Evolutionary conservation across 805 yeast species (phyloP), one percentile per base, ranked within the genome.

Genomic region (Hanseniaspora taiwanica): DNA sequence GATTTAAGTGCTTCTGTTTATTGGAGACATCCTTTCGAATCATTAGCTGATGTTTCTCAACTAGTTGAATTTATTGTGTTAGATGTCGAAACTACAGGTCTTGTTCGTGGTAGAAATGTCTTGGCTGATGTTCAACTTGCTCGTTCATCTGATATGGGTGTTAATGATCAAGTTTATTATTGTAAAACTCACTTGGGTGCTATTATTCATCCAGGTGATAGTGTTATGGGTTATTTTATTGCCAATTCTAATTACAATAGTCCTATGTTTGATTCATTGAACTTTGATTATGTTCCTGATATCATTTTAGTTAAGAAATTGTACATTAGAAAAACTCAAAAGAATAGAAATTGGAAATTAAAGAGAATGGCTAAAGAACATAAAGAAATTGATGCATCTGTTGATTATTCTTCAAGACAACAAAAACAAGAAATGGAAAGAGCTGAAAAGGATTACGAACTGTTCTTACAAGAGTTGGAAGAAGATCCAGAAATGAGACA

Each of bases 361-460:
- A 82, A 83, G 78, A 81, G 97, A 71, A 87, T 89, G 96, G 97
- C 97, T 29, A 82, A 72, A 56, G 97, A 91, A 64, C 94, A 87
- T 65, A 74, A 76, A 49, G 96, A 87, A 51, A 76, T 84, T 48
- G 86, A 78, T 35, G 93, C 91, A 43, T 69, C 75, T 48, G 77
- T 74, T 49, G 74, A 69, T 43, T 59, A 58, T 47, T 66, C 62
- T 45, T 68, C 75, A 2, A 80, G 86, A 64, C 80, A 75, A 47
- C 87, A 84, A 42, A 81, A 74, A 66, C 91, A 82, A 62, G 96
- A 86, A 47, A 77, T 76, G 52, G 97, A 85, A 59, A 73, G 82
- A 52, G 95, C 94, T 4, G 96, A 89, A 64, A 78, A 76, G 62
- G 98, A 89, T 64, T 91, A 85, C 66, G 98, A 89, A 65, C 57